Evolutionary conservation across 129 eudicot genomes (phyloP), one percentile per base, ranked within the genome.

Genomic region (Flaveria sonorensis): DNA sequence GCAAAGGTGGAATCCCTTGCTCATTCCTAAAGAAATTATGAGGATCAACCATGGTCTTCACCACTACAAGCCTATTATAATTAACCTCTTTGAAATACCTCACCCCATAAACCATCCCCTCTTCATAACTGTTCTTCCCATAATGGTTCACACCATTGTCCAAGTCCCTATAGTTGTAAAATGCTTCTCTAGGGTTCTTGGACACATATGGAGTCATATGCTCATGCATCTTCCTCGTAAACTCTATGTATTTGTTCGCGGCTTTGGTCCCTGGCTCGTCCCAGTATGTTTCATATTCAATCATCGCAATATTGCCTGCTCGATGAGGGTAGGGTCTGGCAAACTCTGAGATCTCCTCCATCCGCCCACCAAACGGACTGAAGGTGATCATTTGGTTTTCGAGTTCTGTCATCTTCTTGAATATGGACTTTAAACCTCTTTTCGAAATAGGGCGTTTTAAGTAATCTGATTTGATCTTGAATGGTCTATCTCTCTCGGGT

Each of bases 391-490:
- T 46, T 26, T 86, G 90, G 39, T 63, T 61, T 52, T 80, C 30
- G 30, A 83, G 74, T 43, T 81, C 81, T 43, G 77, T 75, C 90
- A 86, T 86, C 11, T 75, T 83, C 80, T 53, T 20, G 74, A 86
- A 80, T 23, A 83, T 83, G 64, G 62, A 65, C 8, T 81, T 78
- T 6, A 83, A 43, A 0, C 75, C 88, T 0, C 19, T 60, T 64
- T 74, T 83, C 3, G 91, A 66, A 24, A 87, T 81, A 1, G 88
- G 88, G 2, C n/a, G 20, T 64, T 79, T 50, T 23, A 87, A 4
- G 18, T 47, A 87, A 28, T 84, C 88, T 1, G 91, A 87, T 81
- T 87, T 87, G 40, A 85, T 78, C 72, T 87, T 87, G 19, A 87
- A 51, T 51, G 78, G 55, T 20, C 53, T 65, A 10, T 77, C 12